Base-by-base conservation (phyloP, 202 grass and related monocot species). In the Hordeum pubiflorum region DNA sequence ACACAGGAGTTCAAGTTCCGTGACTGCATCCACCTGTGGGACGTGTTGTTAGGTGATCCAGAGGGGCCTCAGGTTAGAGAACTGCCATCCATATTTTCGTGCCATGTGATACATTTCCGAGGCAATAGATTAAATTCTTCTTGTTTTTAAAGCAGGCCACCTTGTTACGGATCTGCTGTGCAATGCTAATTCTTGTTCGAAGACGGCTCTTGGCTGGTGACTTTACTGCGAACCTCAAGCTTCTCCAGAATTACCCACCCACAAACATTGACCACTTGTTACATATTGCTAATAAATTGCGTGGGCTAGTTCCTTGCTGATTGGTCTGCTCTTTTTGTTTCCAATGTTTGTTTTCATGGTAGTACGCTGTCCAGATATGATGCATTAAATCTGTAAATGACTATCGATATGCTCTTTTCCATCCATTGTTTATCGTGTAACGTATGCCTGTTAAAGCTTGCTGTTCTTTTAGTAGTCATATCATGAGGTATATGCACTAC, bases 201-300 rank as follows among this genome's bases (percentile, higher is more conserved):
- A 93, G 90, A 55, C 84, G 88, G 68, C 96, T 95, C 60, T 83
- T 98, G 74, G 96, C 96, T 39, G 96, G 92, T 1, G 96, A 99
- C 84, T 99, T 99, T 75, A 98, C 92, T 5, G 92, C 95, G 10
- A 98, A 95, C 86, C 93, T 98, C 74, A 98, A 98, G 87, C 89
- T 99, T 41, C 86, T 99, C 61, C 92, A 99, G 79, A 99, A 86
- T 79, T 99, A 95, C 38, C 92, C 90, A 7, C 75, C 83, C 41
- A 91, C 90, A 74, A 98, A 98, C 77, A 78, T 95, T 13, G 87
- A 87, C 69, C 96, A 95, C 78, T 83, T 93, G 33, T 76, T 95
- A 48, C 96, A 99, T 69, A 86, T 99, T 54, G 88, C 96, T 81
- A 99, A 95, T 78, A 99, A 99, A 70, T 52, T 99, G 74, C 86